Evolutionary conservation across 1,284 basidiomycete species (phyloP).

Genomic region (Chiua sp.): DNA sequence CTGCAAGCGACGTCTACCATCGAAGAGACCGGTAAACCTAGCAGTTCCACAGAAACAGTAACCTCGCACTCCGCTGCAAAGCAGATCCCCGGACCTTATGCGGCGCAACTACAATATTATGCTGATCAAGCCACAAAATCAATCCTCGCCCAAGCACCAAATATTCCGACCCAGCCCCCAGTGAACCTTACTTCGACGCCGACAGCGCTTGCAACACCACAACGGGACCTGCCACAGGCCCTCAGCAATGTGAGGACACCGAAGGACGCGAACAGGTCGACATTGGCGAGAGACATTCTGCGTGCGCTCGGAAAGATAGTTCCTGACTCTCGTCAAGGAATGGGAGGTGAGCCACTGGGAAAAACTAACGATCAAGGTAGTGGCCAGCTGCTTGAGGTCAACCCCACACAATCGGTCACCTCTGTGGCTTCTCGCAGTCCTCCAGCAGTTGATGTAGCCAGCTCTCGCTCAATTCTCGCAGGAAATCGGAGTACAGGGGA

Average conservation of each 20-base stretch:
- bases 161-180: not conserved
- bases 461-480: not conserved
- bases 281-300: conserved; percentile 49
- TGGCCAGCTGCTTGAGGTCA: not conserved
- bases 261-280: conserved; percentile 42
- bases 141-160: conserved; percentile 4
- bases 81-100: conserved; percentile 13
- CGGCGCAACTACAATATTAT: conserved; percentile 28
- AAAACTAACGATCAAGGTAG: not conserved
- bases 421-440: not conserved
- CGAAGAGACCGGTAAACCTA: not conserved
- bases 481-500: not conserved
- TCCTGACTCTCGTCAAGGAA: conserved; percentile 9
- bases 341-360: conserved; percentile 1
- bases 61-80: not conserved
- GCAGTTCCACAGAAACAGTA: not conserved
- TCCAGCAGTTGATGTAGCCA: not conserved
- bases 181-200: not conserved
- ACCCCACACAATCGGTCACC: not conserved
- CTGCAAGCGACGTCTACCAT: not conserved
- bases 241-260: conserved; percentile 34
- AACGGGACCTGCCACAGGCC: not conserved
- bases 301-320: conserved; percentile 40
- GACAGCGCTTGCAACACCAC: conserved; percentile 8
- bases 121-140: conserved; percentile 20